Evolutionary conservation across 345 rosid species (phyloP), one percentile per base, ranked within the genome.

Genomic region (Hevea brasiliensis): DNA sequence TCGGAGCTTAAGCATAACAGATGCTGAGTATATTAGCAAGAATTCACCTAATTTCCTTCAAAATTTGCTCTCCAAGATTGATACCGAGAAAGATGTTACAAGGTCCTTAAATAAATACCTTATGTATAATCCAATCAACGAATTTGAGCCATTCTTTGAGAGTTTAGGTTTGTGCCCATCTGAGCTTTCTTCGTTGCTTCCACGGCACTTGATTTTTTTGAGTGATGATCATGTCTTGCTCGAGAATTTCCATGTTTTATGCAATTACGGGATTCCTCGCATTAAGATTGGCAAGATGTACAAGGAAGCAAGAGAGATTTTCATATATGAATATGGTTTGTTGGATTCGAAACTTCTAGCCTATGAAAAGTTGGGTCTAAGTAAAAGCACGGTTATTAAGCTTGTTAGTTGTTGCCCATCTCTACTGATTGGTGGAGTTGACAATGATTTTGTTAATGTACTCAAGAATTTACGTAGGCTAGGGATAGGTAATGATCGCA

Each of bases 61-160:
- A 65, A 66, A 9, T 23, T 71, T 93, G 84, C 73, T 91, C 57
- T 85, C 85, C 48, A 85, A 85, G 86, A 59, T 90, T 59, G 85
- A 82, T 67, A 63, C 54, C 18, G 81, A 83, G 8, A 81, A 81
- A 48, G 89, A 91, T 79, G 73, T 89, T 13, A 63, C 79, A 23
- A 77, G 78, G 74, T 75, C 84, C 0, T 68, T 93, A 80, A 50
- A 71, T 23, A 91, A 77, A 41, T 86, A 78, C 77, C 90, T 91
- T 75, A 79, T 92, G 80, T 93, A 87, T 79, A 81, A 89, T 81
- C 97, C 96, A 6, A 86, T 93, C 8, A 90, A 91, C 47, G 98
- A 91, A 83, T 91, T 87, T 67, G 98, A 93, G 35, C 96, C 96
- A 0, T 91, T 93, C 61, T 85, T 93, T 60, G 97, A 93, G 89